Evolutionary conservation across 331 rosid genomes (phyloP), one percentile per base, ranked within the genome.

Genomic region (Malus hybrid): DNA sequence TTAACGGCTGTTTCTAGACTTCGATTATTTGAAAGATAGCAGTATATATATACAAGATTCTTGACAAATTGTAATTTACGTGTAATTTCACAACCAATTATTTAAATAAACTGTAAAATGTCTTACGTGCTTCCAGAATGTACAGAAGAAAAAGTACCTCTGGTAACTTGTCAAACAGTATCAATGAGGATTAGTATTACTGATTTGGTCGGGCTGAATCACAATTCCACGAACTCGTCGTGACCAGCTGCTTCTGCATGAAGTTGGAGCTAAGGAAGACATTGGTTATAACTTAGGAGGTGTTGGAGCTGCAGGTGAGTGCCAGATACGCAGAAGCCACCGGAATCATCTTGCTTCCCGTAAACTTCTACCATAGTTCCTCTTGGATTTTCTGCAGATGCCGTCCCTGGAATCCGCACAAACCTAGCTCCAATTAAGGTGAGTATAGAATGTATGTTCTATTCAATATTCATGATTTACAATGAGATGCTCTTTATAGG

Each of bases 321-420:
- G 55, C 95, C 97, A 14, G 95, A 73, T 57, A 91, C 70, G 84
- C 96, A 93, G 34, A 91, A 86, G 32, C 90, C 71, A 62, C 98
- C 98, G 0, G 86, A 55, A 67, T 93, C 97, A 82, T 93, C 97
- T 86, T 87, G 96, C 75, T 91, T 96, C 98, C 97, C 91, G 54
- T 87, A 84, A 64, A 91, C 96, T 86, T 91, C 94, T 59, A 93
- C 98, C 98, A 93, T 88, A 54, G 78, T 73, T 34, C 98, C 97
- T 76, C 87, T 86, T n/a, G 93, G 90, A 65, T 80, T 83, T 74
- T 91, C 96, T 32, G 68, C 80, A 7, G 93, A 85, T 75, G 86
- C 90, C 65, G 97, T 88, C 52, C 96, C 97, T 44, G 98, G 96
- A 83, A 93, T 86, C 61, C 93, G 94, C 82, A 93, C 96, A 73